Evolutionary conservation across 1,284 basidiomycete genomes (phyloP).

Genomic region (Meira miltonrushii): DNA sequence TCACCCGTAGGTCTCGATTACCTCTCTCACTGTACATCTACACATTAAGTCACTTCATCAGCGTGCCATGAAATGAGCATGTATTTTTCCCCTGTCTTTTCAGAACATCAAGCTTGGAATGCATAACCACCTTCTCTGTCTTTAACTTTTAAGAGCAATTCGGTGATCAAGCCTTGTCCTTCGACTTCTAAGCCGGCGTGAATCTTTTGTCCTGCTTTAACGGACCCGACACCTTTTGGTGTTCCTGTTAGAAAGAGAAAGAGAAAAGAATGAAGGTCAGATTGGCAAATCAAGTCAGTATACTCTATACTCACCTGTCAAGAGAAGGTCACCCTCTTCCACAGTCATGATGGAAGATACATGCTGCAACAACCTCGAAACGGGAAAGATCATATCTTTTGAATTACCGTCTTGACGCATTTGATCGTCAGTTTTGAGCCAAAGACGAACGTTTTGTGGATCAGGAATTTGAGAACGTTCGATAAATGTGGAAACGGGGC

Average conservation of each 20-base stretch:
- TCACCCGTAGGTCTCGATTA: too few relatives aligned
- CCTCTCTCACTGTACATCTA: too few relatives aligned
- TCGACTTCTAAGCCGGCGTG: constrained; percentile 67
- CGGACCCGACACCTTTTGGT: constrained; percentile 78
- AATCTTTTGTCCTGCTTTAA: constrained; percentile 72
- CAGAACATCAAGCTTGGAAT: not conserved
- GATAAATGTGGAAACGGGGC: constrained; percentile 77
- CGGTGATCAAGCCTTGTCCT: constrained; percentile 61
- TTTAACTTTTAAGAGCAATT: constrained; percentile 63
- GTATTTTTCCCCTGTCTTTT: too few relatives aligned
- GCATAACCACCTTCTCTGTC: constrained; percentile 7
- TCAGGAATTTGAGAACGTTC: constrained; percentile 68
- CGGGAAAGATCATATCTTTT: constrained; percentile 84
- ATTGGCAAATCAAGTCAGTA: not conserved
- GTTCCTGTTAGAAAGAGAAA: constrained; percentile 58
- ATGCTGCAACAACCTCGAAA: constrained; percentile 84
- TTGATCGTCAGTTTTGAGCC: constrained; percentile 74
- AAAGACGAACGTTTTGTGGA: constrained; percentile 69
- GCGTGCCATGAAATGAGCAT: too few relatives aligned
- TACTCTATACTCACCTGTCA: constrained; percentile 41
- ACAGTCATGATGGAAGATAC: constrained; percentile 92
- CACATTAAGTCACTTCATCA: too few relatives aligned
- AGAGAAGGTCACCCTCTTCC: constrained; percentile 62
- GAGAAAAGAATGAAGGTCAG: not conserved
- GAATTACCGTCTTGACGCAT: constrained; percentile 81